phyloP scores from a whole-genome alignment of 129 eudicot genomes.

The Artemisia annua region DNA sequence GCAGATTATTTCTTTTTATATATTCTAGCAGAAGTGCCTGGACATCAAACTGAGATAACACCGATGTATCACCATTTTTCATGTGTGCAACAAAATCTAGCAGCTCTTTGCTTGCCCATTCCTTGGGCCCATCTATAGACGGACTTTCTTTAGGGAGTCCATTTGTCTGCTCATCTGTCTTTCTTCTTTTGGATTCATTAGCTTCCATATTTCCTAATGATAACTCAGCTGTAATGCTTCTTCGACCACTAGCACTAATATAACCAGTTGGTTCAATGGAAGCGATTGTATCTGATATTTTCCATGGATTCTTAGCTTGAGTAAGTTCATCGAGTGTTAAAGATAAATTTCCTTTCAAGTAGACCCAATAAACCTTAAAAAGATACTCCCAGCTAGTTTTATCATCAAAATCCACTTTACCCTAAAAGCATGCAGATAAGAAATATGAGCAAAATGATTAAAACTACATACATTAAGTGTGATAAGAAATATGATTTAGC shows the following conservation, averaged over 20 bases:
- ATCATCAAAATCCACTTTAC: conserved; percentile 96
- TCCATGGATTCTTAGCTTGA: conserved; percentile 77
- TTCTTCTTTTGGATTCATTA: conserved; percentile 38
- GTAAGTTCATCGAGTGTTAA: conserved; percentile 62
- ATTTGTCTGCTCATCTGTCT: conserved; percentile 36
- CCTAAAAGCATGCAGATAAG: conserved; percentile 44
- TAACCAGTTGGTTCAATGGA: conserved; percentile 25
- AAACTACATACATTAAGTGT: conserved; percentile 7
- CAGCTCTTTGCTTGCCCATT: conserved; percentile 86
- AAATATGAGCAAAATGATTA: conserved; percentile 23
- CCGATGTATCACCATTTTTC: conserved; percentile 79
- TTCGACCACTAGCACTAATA: conserved; percentile 27
- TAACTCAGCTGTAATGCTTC: conserved; percentile 33
- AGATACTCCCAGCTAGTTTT: conserved; percentile 94
- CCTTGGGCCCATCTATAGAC: conserved; percentile 27
- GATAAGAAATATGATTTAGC: conserved; percentile 11
- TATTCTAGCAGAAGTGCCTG: conserved; percentile 77
- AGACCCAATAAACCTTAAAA: conserved; percentile 89
- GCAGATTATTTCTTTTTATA: conserved; percentile 73
- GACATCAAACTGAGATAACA: conserved; percentile 72
- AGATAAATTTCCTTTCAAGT: conserved; percentile 66
- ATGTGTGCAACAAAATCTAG: conserved; percentile 80
- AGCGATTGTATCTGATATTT: conserved; percentile 31
- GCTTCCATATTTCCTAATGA: conserved; percentile 43
- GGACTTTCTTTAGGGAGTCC: conserved; percentile 22